A percentile compares a stretch with the other conserved stretches of the same genome.
These are phyloP conservation scores for Globisporangium rhizosaccharum DNA, from an alignment of 352 stramenopile species.

Conservation along the genomic window DNA sequence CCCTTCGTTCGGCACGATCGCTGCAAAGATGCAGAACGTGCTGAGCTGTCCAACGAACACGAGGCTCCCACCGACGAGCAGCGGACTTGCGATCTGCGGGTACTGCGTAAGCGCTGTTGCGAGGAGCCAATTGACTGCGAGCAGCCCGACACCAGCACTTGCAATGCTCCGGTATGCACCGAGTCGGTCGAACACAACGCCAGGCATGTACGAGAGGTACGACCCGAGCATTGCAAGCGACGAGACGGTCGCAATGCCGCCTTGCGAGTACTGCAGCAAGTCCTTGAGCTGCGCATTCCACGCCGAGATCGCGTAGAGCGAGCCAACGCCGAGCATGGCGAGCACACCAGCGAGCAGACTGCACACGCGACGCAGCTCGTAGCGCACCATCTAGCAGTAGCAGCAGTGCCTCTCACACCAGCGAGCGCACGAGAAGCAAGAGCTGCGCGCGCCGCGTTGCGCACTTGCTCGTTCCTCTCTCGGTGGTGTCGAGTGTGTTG, in stretches of 20 bases:
- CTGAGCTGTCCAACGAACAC: conserved; percentile 59
- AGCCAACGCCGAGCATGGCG: conserved; percentile 71
- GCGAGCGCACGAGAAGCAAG: background rate
- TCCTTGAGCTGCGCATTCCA: conserved; percentile 84
- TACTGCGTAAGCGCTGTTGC: conserved; percentile 37
- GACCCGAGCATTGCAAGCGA: conserved; percentile 70
- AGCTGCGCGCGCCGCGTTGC: too few relatives aligned
- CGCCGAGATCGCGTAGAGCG: conserved; percentile 71
- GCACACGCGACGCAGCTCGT: conserved; percentile 19
- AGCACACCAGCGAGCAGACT: conserved; percentile 56
- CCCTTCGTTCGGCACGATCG: conserved; percentile 74
- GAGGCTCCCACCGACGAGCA: conserved; percentile 47
- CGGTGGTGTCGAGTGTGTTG: too few relatives aligned
- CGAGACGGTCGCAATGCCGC: conserved; percentile 67
- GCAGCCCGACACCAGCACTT: conserved; percentile 35
- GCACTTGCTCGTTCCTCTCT: too few relatives aligned
- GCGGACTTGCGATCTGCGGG: conserved; percentile 32
- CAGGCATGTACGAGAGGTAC: conserved; percentile 72
- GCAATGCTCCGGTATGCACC: conserved; percentile 56
- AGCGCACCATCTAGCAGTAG: conserved; percentile 6
- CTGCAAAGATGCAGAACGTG: conserved; percentile 70
- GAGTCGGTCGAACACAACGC: conserved; percentile 65
- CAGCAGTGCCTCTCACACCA: background rate
- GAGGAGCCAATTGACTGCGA: conserved; percentile 34
- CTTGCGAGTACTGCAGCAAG: conserved; percentile 65